Conservation (phyloP, 139 green algal genomes). For the Eudorina sp. region DNA sequence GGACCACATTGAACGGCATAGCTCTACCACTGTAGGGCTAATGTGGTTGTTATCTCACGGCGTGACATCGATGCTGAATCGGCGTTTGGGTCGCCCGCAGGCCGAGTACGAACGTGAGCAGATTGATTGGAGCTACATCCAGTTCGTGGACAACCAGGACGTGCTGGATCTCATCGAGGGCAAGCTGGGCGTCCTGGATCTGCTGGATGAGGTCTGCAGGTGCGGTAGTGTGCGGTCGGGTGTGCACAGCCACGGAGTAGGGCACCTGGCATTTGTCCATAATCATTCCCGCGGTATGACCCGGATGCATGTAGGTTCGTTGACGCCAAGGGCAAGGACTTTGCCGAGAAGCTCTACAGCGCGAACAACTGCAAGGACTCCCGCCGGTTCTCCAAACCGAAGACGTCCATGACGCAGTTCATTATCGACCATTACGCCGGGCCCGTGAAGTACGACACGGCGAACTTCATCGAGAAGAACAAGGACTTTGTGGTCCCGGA, state of each 20-base stretch:
- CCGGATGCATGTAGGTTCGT: slow-evolving; percentile 53
- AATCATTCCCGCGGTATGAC: too few species aligned
- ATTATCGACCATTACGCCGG: slow-evolving; percentile 97
- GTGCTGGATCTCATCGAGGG: slow-evolving; percentile 97
- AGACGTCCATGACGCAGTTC: slow-evolving; percentile 88
- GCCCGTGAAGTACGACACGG: slow-evolving; percentile 73
- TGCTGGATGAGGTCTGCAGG: slow-evolving; percentile 95
- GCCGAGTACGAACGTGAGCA: slow-evolving; percentile 97
- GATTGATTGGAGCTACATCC: slow-evolving; percentile 99
- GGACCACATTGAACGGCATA: too few species aligned
- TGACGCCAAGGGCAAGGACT: slow-evolving; percentile 55
- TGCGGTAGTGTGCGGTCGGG: slow-evolving; percentile 53
- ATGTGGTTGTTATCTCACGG: too few species aligned
- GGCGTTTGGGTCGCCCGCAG: too few species aligned
- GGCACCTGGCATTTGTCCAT: neutral
- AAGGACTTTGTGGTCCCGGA: slow-evolving; percentile 97
- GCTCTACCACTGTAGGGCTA: too few species aligned
- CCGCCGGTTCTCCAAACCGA: slow-evolving; percentile 92
- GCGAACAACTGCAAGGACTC: slow-evolving; percentile 62
- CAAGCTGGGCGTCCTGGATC: slow-evolving; percentile 90
- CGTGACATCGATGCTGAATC: too few species aligned
- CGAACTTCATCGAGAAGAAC: slow-evolving; percentile 83
- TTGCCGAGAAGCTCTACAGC: slow-evolving; percentile 88
- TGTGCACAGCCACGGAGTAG: too few species aligned
- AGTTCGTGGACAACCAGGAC: slow-evolving; percentile 99